A percentile compares a stretch with the other conserved stretches of the same genome.
Conservation (phyloP, 2,329 filamentous ascomycete species). For the Colletotrichum sp. region DNA sequence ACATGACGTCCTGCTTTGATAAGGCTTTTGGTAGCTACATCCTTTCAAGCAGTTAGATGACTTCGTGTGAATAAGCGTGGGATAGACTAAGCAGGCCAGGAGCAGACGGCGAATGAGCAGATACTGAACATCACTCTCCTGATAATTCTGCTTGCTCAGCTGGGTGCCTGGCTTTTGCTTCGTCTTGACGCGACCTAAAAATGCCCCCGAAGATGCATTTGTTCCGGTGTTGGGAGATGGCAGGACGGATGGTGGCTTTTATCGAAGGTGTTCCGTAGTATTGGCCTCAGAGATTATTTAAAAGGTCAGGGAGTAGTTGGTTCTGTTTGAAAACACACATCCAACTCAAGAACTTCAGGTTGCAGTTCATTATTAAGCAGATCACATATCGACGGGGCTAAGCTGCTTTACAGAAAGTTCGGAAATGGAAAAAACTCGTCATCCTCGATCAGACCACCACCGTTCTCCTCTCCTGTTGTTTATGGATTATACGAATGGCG, state of each 20-base stretch:
- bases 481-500: background rate
- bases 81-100: background rate
- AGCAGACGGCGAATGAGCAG: background rate
- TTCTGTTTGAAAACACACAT: background rate
- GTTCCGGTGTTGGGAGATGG: background rate
- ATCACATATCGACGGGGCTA: background rate
- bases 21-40: background rate
- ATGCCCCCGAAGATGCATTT: background rate
- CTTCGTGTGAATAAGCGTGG: background rate
- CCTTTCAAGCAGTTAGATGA: background rate
- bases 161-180: background rate
- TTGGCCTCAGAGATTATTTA: rapidly evolving
- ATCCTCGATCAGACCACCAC: background rate
- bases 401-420: rapidly evolving
- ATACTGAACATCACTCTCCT: background rate
- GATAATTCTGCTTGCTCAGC: background rate
- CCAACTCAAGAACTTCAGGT: too few relatives aligned
- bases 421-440: background rate
- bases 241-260: background rate
- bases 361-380: background rate
- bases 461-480: background rate
- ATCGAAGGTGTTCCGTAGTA: rapidly evolving
- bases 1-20: background rate
- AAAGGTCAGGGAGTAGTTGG: background rate
- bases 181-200: background rate